A percentile compares a stretch with the other conserved stretches of the same genome.
These are phyloP conservation scores for Dendrostoma leiphaemia DNA, from an alignment of 2,329 filamentous ascomycete genomes.

Conservation along the genomic window DNA sequence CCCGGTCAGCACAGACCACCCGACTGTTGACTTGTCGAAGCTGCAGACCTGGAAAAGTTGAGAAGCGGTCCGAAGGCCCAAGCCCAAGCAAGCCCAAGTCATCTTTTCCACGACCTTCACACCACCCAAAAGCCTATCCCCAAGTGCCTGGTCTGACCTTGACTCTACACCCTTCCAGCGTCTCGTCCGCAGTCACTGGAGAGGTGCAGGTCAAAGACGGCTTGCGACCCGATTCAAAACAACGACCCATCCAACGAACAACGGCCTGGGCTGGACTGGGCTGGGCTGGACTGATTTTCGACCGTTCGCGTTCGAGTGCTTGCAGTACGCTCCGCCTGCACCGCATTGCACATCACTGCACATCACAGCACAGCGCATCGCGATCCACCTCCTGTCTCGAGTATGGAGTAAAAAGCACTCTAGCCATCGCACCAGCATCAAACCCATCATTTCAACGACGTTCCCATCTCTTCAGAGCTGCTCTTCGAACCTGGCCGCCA, in stretches of 20 bases:
- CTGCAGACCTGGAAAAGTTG: constrained; percentile 24
- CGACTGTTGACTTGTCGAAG: neutral
- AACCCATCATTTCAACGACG: neutral
- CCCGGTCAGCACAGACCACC: constrained; percentile 1
- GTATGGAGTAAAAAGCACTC: constrained; percentile 15
- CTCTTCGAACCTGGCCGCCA: neutral
- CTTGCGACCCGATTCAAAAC: too few species aligned
- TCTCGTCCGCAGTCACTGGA: neutral
- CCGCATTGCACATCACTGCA: neutral
- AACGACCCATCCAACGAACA: too few species aligned
- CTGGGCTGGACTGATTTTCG: neutral
- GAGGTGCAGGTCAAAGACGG: neutral
- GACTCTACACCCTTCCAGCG: neutral
- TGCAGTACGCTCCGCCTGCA: neutral
- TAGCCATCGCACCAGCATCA: neutral
- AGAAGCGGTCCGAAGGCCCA: constrained; percentile 23
- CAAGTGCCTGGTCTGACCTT: neutral
- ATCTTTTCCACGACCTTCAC: constrained; percentile 22
- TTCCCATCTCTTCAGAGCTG: neutral
- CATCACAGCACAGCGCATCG: neutral
- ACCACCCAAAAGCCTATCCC: neutral
- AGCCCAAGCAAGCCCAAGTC: constrained; percentile 28
- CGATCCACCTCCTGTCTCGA: constrained; percentile 1
- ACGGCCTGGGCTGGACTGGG: too few species aligned
- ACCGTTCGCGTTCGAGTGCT: neutral